Evolutionary conservation across 2,329 filamentous ascomycete genomes (phyloP).

Genomic region (Sporothrix variecibatus): DNA sequence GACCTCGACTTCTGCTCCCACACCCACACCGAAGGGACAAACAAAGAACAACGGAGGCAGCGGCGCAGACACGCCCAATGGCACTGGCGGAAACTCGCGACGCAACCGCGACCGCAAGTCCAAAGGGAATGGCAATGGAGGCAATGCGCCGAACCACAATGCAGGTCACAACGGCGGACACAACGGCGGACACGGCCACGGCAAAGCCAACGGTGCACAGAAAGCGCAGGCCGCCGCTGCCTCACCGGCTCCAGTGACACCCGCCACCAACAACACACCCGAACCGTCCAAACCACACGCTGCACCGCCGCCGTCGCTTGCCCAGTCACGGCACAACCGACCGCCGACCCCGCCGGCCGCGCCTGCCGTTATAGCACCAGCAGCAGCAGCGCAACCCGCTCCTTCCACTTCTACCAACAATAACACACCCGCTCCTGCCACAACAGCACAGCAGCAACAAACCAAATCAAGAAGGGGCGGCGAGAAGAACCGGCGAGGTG

Average conservation of each 20-base stretch:
- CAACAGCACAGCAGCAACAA: slow-evolving; percentile 11
- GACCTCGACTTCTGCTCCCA: background rate
- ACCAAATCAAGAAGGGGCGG: slow-evolving; percentile 6
- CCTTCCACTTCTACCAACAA: background rate
- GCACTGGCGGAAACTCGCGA: background rate
- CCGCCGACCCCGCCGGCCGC: slow-evolving; percentile 23
- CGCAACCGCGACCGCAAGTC: slow-evolving; percentile 13
- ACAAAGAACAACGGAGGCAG: background rate
- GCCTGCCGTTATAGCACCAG: background rate
- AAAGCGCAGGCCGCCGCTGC: background rate
- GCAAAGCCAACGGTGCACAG: background rate
- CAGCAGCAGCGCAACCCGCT: background rate
- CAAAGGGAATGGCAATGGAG: background rate
- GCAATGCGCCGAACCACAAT: background rate
- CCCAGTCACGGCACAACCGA: slow-evolving; percentile 31
- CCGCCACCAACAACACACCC: background rate
- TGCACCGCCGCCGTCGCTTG: slow-evolving; percentile 28
- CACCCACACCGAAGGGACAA: background rate
- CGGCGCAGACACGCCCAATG: background rate
- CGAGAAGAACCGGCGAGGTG: background rate
- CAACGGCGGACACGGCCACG: background rate
- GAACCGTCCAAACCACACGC: background rate
- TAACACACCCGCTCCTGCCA: background rate
- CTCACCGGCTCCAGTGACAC: background rate
- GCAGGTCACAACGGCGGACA: background rate